Percentiles rank a stretch among this genome's conserved stretches.
phyloP scores from a whole-genome alignment of 805 yeast genomes.

The Pichia phayaonensis region DNA sequence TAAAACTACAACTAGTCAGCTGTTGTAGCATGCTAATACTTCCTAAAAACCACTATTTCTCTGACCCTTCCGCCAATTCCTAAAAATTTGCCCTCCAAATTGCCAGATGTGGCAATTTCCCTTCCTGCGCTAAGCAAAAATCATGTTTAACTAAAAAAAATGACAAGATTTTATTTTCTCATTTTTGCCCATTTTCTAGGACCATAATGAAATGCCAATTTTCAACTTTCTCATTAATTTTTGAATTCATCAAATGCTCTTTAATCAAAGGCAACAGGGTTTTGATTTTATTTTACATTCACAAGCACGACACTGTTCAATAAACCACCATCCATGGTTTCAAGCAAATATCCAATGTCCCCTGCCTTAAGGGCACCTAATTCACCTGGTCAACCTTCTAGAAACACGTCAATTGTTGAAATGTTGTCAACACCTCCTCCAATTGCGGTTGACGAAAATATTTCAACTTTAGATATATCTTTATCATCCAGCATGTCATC shows the following conservation, averaged over 20 bases:
- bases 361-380: constrained; percentile 32
- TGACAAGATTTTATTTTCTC: no score
- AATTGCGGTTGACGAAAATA: constrained; percentile 37
- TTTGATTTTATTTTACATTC: background rate
- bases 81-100: background rate
- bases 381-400: constrained; percentile 26
- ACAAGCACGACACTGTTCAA: background rate
- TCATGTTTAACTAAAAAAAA: background rate
- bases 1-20: no score
- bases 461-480: constrained; percentile 7
- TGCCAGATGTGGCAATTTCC: background rate
- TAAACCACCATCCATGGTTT: constrained; percentile 9
- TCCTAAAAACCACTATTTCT: no score
- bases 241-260: background rate
- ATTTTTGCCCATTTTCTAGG: no score
- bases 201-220: background rate
- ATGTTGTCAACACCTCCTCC: constrained; percentile 73
- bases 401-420: constrained; percentile 69
- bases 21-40: no score
- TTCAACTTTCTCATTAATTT: background rate
- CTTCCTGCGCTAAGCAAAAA: background rate
- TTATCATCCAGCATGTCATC: constrained; percentile 5
- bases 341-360: constrained; percentile 29
- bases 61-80: no score
- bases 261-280: background rate